Evolutionary conservation across 345 rosid species (phyloP).

Genomic region (Syzygium aqueum): DNA sequence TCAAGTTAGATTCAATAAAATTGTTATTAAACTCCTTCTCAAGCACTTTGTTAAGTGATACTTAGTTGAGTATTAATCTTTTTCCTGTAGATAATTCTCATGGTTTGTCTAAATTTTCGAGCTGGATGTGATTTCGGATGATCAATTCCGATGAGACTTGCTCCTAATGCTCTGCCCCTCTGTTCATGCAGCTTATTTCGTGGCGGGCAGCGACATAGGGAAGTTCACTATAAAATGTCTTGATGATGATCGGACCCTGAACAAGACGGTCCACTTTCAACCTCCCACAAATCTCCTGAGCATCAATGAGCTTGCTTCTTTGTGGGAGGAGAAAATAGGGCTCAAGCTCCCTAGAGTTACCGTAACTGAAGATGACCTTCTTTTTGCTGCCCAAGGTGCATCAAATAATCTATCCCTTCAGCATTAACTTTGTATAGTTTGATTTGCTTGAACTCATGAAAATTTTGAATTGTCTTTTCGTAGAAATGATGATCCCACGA

Average conservation of each 20-base stretch:
- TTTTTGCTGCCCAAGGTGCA: constrained; percentile 42
- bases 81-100: neutral
- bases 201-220: constrained; percentile 56
- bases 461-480: neutral
- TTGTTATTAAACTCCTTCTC: neutral
- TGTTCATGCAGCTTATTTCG: constrained; percentile 43
- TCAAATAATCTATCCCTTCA: neutral
- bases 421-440: neutral
- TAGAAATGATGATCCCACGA: constrained; percentile 46
- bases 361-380: constrained; percentile 34
- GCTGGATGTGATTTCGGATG: neutral
- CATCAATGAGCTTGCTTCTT: constrained; percentile 53
- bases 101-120: neutral
- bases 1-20: neutral
- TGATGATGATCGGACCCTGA: constrained; percentile 39
- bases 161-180: neutral
- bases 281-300: constrained; percentile 37
- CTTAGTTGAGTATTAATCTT: no score
- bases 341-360: constrained; percentile 38
- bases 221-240: constrained; percentile 47
- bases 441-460: neutral
- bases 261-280: constrained; percentile 48
- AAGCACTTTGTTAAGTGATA: neutral
- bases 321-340: constrained; percentile 58
- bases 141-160: neutral